Base-by-base conservation (phyloP, 345 rosid species). In the Melastoma malabathricum region DNA sequence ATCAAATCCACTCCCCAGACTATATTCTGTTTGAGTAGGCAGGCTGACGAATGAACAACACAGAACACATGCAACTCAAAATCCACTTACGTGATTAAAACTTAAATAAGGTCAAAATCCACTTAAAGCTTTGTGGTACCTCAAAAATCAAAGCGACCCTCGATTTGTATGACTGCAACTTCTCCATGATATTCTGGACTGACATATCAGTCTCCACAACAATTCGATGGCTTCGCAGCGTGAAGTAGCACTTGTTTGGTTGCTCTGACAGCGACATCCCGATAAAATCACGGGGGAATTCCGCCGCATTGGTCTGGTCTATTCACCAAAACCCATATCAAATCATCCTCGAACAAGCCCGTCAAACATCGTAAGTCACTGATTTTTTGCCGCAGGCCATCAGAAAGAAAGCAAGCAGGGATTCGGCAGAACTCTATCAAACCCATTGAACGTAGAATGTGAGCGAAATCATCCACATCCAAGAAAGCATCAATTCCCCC, bases 161-260 rank as follows among this genome's bases (percentile, higher is more conserved):
- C 0, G 90, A 78, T 67, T 79, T 86, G 64, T 84, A 86, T 54
- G 95, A 86, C 55, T 90, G 96, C 70, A 90, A 72, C 61, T 84
- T 90, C 81, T 90, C 98, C 98, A 90, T 90, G 22, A 86, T 86
- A 45, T 63, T 61, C 56, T 84, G 96, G 64, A 90, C 82, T 2
- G 92, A 70, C 2, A 85, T 69, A 73, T 86, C 98, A 0, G 89
- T 81, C 55, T 90, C 96, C 1, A 84, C 56, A 6, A 90, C 82
- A 17, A 87, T 70, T 69, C 81, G 74, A 54, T 82, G 92, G 43
- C 54, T 69, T 38, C 84, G 75, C 41, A 84, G 77, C 15, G 88
- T 69, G 69, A 90, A 86, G 49, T 80, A 84, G 55, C 78, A 84
- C 81, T 84, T 90, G 54, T 61, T 70, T 3, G 98, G 92, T 67